Base-by-base conservation (phyloP, 139 green algal species). In the Chlamydomonas sp. region DNA sequence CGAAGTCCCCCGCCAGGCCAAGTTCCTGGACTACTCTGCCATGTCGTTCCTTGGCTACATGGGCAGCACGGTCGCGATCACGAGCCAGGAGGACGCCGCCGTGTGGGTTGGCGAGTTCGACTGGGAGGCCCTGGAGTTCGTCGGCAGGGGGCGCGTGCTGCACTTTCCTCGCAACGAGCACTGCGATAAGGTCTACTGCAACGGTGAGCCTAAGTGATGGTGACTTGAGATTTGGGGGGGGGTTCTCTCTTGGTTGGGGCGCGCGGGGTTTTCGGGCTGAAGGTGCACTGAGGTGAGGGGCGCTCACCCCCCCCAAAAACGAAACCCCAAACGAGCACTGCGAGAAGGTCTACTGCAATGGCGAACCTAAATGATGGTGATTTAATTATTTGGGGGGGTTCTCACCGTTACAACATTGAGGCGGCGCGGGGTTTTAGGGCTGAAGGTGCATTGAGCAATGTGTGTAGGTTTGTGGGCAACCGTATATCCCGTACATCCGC, bases 31-130 rank as follows among this genome's bases (percentile, higher is more conserved):
- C 39, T 62, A 49, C 37, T 35, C 74, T 74, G 74, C 36, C 69
- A 75, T 80, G 34, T 5, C 69, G 0, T 80, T 80, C 47, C n/a
- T 48, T 3, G 50, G 38, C 37, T 29, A 38, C 36, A 73, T 76
- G 30, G 64, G 62, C 24, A 33, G 28, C 2, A 69, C 54, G 16
- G 74, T 80, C 43, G 74, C 74, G 2, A 66, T 80, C 22, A 58
- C 54, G 26, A 67, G 24, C n/a, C 76, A 82, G 63, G 76, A 82
- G 58, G 76, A 82, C 36, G 72, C 72, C 3, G 76, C 76, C 1
- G 72, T 78, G 34, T 82, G 72, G 72, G 57, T 82, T 10, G 72
- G 76, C 28, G 48, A 61, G n/a, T 82, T 82, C 48, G 72, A 82
- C 47, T 82, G 76, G 76, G 43, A 74, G 67, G 8, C 10, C 2